These are phyloP conservation scores for Macadamia integrifolia DNA, from an alignment of 164 flowering plant species.

Conservation along the genomic window DNA sequence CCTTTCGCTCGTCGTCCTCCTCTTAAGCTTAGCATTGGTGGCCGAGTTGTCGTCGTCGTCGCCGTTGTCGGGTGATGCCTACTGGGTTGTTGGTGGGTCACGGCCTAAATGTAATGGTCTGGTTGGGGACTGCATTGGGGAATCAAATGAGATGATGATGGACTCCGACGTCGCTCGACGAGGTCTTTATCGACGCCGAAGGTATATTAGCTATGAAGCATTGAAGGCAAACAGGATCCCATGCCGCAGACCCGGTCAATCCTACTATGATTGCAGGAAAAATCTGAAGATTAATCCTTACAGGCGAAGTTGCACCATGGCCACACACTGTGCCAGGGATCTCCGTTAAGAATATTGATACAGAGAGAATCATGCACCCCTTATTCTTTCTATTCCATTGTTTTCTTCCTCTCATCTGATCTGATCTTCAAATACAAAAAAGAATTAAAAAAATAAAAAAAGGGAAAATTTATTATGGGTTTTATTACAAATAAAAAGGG, in stretches of 20 bases:
- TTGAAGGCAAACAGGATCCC: slow-evolving; percentile 14
- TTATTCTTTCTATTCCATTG: too few relatives aligned
- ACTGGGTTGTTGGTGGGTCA: neutral
- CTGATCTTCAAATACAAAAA: neutral
- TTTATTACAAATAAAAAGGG: too few relatives aligned
- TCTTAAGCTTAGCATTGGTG: slow-evolving; percentile 7
- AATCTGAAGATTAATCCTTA: slow-evolving; percentile 13
- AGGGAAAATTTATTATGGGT: too few relatives aligned
- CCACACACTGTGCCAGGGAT: slow-evolving; percentile 13
- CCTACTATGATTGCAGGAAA: slow-evolving; percentile 15
- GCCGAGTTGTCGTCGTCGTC: slow-evolving; percentile 9
- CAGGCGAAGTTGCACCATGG: slow-evolving; percentile 12
- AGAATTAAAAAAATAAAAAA: too few relatives aligned
- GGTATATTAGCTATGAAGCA: slow-evolving; percentile 12
- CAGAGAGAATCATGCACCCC: too few relatives aligned
- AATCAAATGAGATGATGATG: slow-evolving; percentile 24
- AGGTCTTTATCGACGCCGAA: neutral
- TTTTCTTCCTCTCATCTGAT: too few relatives aligned
- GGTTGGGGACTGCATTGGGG: slow-evolving; percentile 14
- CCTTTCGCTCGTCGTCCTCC: slow-evolving; percentile 4
- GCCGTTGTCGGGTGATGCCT: neutral
- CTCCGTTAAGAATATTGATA: neutral
- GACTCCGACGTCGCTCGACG: slow-evolving; percentile 26
- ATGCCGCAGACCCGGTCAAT: slow-evolving; percentile 6
- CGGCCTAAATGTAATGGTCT: slow-evolving; percentile 6